phyloP scores from a whole-genome alignment of 148 eudicot species.

The Rhododendron mucronatum region DNA sequence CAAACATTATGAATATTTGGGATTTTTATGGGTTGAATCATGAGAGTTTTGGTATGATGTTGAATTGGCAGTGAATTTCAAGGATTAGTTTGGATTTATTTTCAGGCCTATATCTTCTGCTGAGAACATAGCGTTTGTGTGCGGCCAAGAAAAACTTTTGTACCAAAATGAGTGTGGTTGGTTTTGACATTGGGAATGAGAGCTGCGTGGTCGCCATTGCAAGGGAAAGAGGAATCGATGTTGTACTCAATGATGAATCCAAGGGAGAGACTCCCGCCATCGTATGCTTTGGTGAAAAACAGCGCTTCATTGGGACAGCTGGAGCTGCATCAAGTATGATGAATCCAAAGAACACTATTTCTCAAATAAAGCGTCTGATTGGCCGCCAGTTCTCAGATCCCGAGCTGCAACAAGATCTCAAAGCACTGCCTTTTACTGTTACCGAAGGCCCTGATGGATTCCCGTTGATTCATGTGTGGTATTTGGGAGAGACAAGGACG shows the following conservation, averaged over 20 bases:
- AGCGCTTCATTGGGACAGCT: slow-evolving; percentile 89
- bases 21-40: background rate
- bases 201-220: slow-evolving; percentile 93
- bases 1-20: background rate
- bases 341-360: slow-evolving; percentile 93
- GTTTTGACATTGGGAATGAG: slow-evolving; percentile 93
- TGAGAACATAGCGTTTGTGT: background rate
- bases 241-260: slow-evolving; percentile 92
- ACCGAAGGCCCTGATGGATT: slow-evolving; percentile 89
- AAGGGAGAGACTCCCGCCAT: slow-evolving; percentile 91
- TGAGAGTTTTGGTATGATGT: background rate
- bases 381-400: slow-evolving; percentile 81
- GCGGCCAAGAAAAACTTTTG: background rate
- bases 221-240: slow-evolving; percentile 90
- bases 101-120: background rate
- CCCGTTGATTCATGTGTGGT: slow-evolving; percentile 72
- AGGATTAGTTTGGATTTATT: background rate
- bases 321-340: slow-evolving; percentile 95
- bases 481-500: slow-evolving; percentile 59
- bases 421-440: slow-evolving; percentile 63
- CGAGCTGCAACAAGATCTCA: slow-evolving; percentile 71
- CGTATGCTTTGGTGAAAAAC: slow-evolving; percentile 91
- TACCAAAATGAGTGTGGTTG: slow-evolving; percentile 82
- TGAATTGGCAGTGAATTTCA: background rate
- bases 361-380: slow-evolving; percentile 74